Evolutionary conservation across 1,139 yeast genomes (phyloP).

Genomic region (Debaryomyces sp.): DNA sequence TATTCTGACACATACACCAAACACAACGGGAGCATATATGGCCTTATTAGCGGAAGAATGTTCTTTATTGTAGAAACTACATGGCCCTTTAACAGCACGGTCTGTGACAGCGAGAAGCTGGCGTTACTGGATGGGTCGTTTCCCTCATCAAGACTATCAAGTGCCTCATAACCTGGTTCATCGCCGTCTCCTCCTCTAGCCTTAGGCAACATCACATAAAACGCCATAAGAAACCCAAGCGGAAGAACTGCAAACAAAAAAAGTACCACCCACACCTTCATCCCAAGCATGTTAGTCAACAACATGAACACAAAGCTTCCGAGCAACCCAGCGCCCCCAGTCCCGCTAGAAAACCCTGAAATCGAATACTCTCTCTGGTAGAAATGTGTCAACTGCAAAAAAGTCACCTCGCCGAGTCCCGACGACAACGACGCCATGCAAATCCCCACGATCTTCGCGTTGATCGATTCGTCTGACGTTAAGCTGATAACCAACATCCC

Average conservation of each 20-base stretch:
- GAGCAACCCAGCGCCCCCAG: conserved; percentile 90
- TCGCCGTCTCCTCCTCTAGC: conserved; percentile 14
- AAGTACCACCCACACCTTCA: conserved; percentile 34
- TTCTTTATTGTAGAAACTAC: conserved; percentile 35
- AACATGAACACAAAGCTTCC: conserved; percentile 62
- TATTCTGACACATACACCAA: conserved; percentile 87
- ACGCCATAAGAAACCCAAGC: conserved; percentile 34
- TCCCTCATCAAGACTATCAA: conserved; percentile 4
- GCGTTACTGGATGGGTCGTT: background rate
- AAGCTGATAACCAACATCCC: conserved; percentile 80
- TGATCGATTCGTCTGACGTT: conserved; percentile 26
- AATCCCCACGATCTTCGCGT: conserved; percentile 64
- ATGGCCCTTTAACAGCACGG: conserved; percentile 16
- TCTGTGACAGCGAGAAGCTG: background rate
- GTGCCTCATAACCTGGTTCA: conserved; percentile 5
- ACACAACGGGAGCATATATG: conserved; percentile 82
- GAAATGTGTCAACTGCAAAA: conserved; percentile 79
- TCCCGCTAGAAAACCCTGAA: conserved; percentile 90
- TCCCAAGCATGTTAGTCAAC: conserved; percentile 39
- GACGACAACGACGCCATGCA: conserved; percentile 80
- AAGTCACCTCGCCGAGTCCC: conserved; percentile 90
- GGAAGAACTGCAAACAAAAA: conserved; percentile 41
- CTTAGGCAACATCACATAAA: conserved; percentile 30
- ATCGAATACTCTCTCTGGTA: conserved; percentile 56
- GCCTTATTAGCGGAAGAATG: conserved; percentile 56